These are phyloP conservation scores for Calonectria pteridis DNA, from an alignment of 2,329 filamentous ascomycete genomes.

Conservation along the genomic window DNA sequence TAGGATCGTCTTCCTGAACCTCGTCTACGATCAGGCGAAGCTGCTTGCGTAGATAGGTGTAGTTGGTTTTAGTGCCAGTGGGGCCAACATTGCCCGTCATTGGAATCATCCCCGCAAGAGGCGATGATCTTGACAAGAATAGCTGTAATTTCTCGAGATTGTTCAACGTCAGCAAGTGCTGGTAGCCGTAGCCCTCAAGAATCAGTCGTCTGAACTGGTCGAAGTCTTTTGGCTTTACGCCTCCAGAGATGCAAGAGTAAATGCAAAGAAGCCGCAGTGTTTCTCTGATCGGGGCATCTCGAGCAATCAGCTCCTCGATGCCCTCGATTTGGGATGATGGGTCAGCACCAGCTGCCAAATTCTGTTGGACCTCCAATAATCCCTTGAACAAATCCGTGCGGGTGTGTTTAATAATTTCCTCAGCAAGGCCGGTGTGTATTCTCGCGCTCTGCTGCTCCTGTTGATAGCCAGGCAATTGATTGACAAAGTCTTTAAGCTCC, in stretches of 20 bases:
- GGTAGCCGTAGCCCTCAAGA: constrained; percentile 92
- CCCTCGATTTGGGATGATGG: constrained; percentile 89
- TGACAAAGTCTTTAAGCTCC: constrained; percentile 95
- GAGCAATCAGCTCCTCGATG: constrained; percentile 94
- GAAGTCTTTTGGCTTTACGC: constrained; percentile 88
- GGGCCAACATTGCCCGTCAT: constrained; percentile 70
- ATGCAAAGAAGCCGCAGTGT: constrained; percentile 89
- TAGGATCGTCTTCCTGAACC: constrained; percentile 93
- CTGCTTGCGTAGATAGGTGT: constrained; percentile 86
- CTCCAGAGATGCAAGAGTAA: constrained; percentile 90
- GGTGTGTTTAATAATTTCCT: constrained; percentile 95
- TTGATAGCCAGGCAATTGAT: constrained; percentile 90
- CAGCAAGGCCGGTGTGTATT: constrained; percentile 89
- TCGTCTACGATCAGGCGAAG: constrained; percentile 94
- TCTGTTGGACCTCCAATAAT: constrained; percentile 93
- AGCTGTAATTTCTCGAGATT: constrained; percentile 91
- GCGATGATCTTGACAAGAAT: constrained; percentile 81
- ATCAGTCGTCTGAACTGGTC: constrained; percentile 91
- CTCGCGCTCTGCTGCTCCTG: constrained; percentile 94
- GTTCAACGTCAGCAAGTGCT: constrained; percentile 91
- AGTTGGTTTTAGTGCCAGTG: constrained; percentile 85
- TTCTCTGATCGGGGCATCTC: constrained; percentile 83
- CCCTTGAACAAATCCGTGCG: constrained; percentile 90
- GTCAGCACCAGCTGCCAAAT: constrained; percentile 90
- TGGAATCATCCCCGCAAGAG: constrained; percentile 84